Conservation (phyloP, 768 basidiomycete species). For the Infundibulicybe gibba region DNA sequence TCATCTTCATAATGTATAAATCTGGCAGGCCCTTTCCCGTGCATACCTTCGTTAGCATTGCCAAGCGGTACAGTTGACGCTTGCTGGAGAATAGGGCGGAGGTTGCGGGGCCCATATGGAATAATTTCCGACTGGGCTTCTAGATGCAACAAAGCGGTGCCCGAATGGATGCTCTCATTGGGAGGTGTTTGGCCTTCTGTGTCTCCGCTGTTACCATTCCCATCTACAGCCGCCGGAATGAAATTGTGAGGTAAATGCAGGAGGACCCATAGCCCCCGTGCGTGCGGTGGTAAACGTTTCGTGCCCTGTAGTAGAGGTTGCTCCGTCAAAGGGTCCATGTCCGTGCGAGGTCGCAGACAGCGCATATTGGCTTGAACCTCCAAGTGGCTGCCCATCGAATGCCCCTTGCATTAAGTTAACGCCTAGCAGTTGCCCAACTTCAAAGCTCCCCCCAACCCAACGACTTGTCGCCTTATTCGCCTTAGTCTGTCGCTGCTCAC, state of each 20-base stretch:
- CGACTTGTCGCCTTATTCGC: slow-evolving; percentile 18
- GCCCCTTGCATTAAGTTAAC: slow-evolving; percentile 43
- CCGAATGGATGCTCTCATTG: background rate
- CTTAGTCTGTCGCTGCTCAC: slow-evolving; percentile 32
- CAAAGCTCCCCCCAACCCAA: slow-evolving; percentile 77
- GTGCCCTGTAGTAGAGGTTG: background rate
- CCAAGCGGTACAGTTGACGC: slow-evolving; percentile 9
- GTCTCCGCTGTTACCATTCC: background rate
- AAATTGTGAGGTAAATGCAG: background rate
- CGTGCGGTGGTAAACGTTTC: background rate
- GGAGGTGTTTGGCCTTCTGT: background rate
- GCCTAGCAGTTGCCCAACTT: slow-evolving; percentile 74
- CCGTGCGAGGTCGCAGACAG: background rate
- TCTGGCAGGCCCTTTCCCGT: slow-evolving; percentile 26
- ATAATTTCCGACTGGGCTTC: slow-evolving; percentile 13
- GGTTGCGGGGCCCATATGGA: background rate
- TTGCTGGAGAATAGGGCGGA: slow-evolving; percentile 12
- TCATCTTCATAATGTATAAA: slow-evolving; percentile 36
- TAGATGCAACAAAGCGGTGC: background rate
- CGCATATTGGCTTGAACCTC: slow-evolving; percentile 1
- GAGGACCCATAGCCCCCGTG: background rate
- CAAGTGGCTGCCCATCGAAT: too few relatives aligned
- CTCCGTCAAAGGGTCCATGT: background rate
- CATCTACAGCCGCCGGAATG: background rate
- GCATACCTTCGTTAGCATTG: slow-evolving; percentile 3